A percentile compares a stretch with the other conserved stretches of the same genome.
These are phyloP conservation scores for Rhododendron mucronatum DNA, from an alignment of 148 eudicot species.

Conservation along the genomic window DNA sequence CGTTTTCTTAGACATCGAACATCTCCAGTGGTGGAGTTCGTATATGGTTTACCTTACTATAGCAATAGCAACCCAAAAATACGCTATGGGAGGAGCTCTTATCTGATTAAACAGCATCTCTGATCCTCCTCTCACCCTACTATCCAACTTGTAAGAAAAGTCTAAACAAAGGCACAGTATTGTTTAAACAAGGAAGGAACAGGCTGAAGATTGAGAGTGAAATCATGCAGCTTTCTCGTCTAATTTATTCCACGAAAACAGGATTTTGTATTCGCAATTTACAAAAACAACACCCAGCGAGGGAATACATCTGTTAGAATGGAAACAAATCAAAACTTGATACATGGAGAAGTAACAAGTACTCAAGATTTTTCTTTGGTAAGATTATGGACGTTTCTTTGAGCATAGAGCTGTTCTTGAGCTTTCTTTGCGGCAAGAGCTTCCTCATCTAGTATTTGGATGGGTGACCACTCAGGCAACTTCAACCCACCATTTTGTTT, in stretches of 20 bases:
- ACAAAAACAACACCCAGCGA: neutral
- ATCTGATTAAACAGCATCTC: neutral
- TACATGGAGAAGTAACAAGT: neutral
- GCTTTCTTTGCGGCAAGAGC: constrained; percentile 82
- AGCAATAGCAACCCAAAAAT: neutral
- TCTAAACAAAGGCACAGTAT: neutral
- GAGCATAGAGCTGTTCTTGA: constrained; percentile 69
- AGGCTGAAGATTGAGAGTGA: neutral
- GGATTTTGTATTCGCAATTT: neutral
- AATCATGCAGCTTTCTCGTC: neutral
- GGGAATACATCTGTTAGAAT: neutral
- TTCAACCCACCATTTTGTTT: constrained; percentile 32
- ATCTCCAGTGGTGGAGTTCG: too few species aligned
- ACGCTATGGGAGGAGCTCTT: neutral
- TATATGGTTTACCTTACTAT: too few species aligned
- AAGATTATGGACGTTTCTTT: constrained; percentile 41
- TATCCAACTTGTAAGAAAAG: neutral
- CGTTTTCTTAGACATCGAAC: too few species aligned
- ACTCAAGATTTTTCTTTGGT: constrained; percentile 55
- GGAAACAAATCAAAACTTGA: neutral
- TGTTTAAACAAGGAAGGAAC: neutral
- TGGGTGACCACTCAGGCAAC: constrained; percentile 94
- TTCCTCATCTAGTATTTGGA: constrained; percentile 86
- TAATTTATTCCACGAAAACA: neutral
- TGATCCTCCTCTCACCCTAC: neutral